Evolutionary conservation across 352 stramenopile genomes (phyloP), one percentile per base, ranked within the genome.

Genomic region (Pythium graminicola): DNA sequence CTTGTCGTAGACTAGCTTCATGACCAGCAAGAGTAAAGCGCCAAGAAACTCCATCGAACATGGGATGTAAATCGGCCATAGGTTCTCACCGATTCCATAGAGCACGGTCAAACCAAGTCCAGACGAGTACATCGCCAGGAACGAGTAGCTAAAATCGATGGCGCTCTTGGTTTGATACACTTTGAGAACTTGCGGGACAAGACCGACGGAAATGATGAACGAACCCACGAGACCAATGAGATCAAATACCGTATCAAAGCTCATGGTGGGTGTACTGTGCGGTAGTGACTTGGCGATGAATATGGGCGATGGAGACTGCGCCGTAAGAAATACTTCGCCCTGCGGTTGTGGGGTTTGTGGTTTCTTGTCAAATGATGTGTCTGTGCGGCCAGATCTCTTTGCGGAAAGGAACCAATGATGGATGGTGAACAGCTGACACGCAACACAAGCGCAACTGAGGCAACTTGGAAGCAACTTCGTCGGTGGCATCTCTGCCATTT

Each of bases 11-110:
- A 72, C 62, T 4, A 75, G 24, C 51, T 84, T 84, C 63, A 81
- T 70, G 36, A 42, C 43, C 42, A 86, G 57, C 35, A 78, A 29
- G 23, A 67, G 23, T 23, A 81, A n/a, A 4, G 49, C 65, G 3
- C 63, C 65, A 24, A 73, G 6, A 6, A 76, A 51, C 45, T 81
- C 73, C 28, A 84, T 57, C 26, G 63, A 62, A 13, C 65, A 70
- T 11, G 69, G 70, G 23, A 84, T 78, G 67, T 73, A 84, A 45
- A 84, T 75, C 4, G 70, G 73, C 73, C 73, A 81, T 14, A 81
- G 33, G 22, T 45, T 42, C 42, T 84, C 72, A 32, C 74, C 70
- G 44, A 80, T 62, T 23, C 69, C 71, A 57, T 85, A 81, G 36
- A 59, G 38, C 23, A 76, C 57, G 39, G 76, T 70, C 28, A 79